Evolutionary conservation across 441 rosid genomes (phyloP), one percentile per base, ranked within the genome.

Genomic region (Manihot esculenta): DNA sequence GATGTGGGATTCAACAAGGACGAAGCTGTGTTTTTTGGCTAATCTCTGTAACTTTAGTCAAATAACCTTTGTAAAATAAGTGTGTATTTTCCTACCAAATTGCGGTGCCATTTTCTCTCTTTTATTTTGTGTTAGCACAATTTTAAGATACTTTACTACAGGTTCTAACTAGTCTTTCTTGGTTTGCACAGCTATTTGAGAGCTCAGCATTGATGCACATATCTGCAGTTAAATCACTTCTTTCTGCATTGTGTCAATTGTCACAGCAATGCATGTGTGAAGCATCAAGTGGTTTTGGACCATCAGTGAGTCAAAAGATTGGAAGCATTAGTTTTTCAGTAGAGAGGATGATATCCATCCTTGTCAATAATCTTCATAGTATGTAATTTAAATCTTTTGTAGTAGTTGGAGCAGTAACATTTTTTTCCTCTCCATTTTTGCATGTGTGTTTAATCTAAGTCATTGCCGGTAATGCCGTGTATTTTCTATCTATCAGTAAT

Each of bases 121-220:
- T 18, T 51, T 8, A 62, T 42, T 45, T 63, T 23, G 23, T 10
- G 1, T 50, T 6, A 26, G 41, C 50, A 38, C 76, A 73, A 70
- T 66, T 73, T 72, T 68, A 74, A 62, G 71, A 72, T 72, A 38
- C 21, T 38, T 11, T 8, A 61, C 15, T 38, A 44, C 67, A 20
- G 62, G 27, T 64, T 70, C 87, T 92, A 78, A 89, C 82, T 66
- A 68, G 63, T 68, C 2, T 86, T 81, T 80, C 69, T 78, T 78
- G 44, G 57, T 78, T 74, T 77, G 66, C 72, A 71, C 72, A 95
- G 99, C 85, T 96, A 70, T 96, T 96, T 76, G 98, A 93, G 87
- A 96, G 99, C 91, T 96, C 99, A 17, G 97, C 97, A 58, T 77
- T 93, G 85, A 96, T 96, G 99, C 92, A 91, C 81, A 78, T 90